Base-by-base conservation (phyloP, 139 green algal genomes). In the Coelastrella sp. region DNA sequence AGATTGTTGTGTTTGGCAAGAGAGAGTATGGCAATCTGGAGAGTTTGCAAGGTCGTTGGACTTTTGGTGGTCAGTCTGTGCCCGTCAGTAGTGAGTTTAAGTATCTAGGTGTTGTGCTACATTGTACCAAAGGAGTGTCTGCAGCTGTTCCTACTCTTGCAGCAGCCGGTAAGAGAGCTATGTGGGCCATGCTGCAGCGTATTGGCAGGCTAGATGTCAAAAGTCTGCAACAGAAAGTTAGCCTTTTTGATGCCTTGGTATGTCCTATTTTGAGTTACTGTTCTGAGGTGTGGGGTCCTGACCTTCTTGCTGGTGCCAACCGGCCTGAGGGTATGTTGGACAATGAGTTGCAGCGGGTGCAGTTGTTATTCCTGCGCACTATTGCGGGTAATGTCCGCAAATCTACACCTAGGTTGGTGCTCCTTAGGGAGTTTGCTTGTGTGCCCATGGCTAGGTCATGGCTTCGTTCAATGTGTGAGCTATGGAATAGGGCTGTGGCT, bases 1-100 rank as follows among this genome's bases (percentile, higher is more conserved):
- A 51, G 5, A 37, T 82, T 51, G 74, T 82, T 41, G 75, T 83
- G 17, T 83, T 81, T 81, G 74, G 50, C 0, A 63, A 63, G 53
- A 23, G 53, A 8, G 17, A 27, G 53, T 27, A 32, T 43, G 43
- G 19, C 27, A 23, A 27, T 8, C 8, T 63, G 19, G 53, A 23
- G 8, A 63, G 5, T n/a, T 63, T 63, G 53, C 53, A 64, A 21
- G 53, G 53, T 27, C 2, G 17, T 32, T 64, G 53, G 53, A 64
- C 17, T 2, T 64, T 32, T 34, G 21, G 7, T 64, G 53, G 53
- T 34, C 53, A 64, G 5, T 3, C 53, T 6, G 34, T 74, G 35
- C 66, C 34, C 7, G 66, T 74, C 34, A 50, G 66, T 25, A 15
- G 7, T 43, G 66, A 45, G 34, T 74, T 45, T 32, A 45, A 41